phyloP scores from a whole-genome alignment of 768 basidiomycete genomes.

The Suillus discolor region DNA sequence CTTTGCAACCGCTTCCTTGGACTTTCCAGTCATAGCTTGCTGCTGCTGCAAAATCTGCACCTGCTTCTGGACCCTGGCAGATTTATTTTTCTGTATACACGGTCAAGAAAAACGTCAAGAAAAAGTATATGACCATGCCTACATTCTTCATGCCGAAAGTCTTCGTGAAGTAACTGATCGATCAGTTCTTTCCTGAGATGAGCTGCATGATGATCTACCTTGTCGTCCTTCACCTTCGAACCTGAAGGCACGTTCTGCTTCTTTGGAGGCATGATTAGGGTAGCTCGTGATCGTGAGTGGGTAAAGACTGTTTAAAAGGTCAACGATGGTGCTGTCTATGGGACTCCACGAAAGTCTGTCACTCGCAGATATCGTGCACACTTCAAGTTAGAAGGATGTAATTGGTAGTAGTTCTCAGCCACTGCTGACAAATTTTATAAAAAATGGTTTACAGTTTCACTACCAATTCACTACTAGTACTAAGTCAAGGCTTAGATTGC shows the following conservation, averaged over 20 bases:
- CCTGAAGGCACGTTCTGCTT: conserved; percentile 58
- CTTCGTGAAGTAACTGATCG: conserved; percentile 43
- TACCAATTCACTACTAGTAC: no score
- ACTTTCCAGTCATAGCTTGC: conserved; percentile 74
- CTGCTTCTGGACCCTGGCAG: conserved; percentile 87
- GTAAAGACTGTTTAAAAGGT: conserved; percentile 5
- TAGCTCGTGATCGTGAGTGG: not conserved
- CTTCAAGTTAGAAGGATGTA: not conserved
- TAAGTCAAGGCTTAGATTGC: no score
- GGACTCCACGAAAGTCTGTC: conserved; percentile 2
- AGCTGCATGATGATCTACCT: conserved; percentile 47
- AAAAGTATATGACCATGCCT: conserved; percentile 29
- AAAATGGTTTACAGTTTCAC: not conserved
- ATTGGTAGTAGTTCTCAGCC: not conserved
- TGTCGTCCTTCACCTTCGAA: conserved; percentile 80
- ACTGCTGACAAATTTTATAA: conserved; percentile 4
- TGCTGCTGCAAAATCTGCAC: conserved; percentile 82
- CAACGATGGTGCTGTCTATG: conserved; percentile 10
- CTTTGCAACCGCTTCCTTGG: conserved; percentile 75
- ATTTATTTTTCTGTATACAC: conserved; percentile 85
- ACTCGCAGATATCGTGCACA: conserved; percentile 5
- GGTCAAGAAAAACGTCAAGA: conserved; percentile 8
- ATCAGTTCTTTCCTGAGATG: conserved; percentile 27
- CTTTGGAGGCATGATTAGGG: conserved; percentile 74
- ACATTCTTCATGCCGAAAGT: conserved; percentile 92